phyloP scores from a whole-genome alignment of 257 asterid genomes.

The Solanum gandarillasii region DNA sequence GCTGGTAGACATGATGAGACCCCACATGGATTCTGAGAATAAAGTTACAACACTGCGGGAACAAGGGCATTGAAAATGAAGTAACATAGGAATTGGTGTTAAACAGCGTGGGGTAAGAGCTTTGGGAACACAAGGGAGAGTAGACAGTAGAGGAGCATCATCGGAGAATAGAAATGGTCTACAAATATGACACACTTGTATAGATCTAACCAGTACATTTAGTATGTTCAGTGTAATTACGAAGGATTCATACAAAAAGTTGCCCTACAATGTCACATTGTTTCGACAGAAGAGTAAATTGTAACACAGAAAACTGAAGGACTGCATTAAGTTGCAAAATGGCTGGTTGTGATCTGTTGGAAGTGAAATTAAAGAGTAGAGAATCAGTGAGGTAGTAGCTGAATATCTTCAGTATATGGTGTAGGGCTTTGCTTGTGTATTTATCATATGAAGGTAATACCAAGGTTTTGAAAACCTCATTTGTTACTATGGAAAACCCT shows the following conservation, averaged over 20 bases:
- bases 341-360: neutral
- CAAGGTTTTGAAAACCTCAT: neutral
- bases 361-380: neutral
- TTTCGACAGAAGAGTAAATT: neutral
- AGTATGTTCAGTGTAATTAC: neutral
- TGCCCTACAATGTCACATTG: neutral
- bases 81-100: neutral
- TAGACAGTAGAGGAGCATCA: neutral
- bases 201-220: neutral
- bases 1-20: neutral
- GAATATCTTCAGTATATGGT: neutral
- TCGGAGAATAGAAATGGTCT: neutral
- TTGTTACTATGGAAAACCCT: neutral
- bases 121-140: neutral
- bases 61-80: neutral
- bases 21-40: neutral
- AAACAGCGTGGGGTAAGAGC: neutral
- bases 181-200: neutral
- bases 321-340: neutral
- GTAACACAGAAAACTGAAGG: neutral
- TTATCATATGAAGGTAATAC: neutral
- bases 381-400: neutral
- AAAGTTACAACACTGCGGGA: neutral
- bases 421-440: neutral
- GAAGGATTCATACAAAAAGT: neutral